Evolutionary conservation across 108 stramenopile genomes (phyloP), one percentile per base, ranked within the genome.

Genomic region (Nitzschia palea): DNA sequence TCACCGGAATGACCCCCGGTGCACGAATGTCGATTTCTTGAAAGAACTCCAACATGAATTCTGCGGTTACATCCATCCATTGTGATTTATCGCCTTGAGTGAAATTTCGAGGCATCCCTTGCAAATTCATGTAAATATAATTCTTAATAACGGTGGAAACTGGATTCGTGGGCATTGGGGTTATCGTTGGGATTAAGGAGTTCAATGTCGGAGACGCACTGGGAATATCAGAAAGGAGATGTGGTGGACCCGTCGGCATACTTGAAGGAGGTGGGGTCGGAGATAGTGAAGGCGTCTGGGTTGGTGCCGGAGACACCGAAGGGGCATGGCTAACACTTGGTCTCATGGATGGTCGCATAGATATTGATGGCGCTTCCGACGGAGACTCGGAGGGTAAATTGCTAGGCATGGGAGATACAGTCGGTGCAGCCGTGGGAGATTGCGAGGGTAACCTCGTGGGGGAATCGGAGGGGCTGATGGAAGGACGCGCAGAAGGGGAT

Each of bases 11-110:
- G 26, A 64, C 51, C 4, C 37, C 40, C 17, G 63, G 44, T 3
- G 55, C 45, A 15, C 4, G 2, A 44, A 50, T 27, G 17, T 53
- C 14, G 20, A 56, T 3, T 17, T 33, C 31, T 44, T 47, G 8
- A 33, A 48, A 73, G 25, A 42, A 73, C 2, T 32, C 27, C 3
- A 37, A 14, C 15, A 73, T n/a, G 31, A 65, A 63, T 1, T 59
- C 14, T 20, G 22, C 12, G 54, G 71, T 73, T n/a, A 73, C 34
- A 26, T 57, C 37, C 20, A 36, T n/a, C 71, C 71, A 73, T 25
- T 35, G 9, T 23, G 23, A 18, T 22, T 14, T 23, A 27, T 64
- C 29, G 1, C n/a, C 56, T 0, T 10, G 20, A 8, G 27, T 58
- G n/a, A 65, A 20, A 12, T 48, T 25, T 20, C n/a, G 3, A 3